Conservation (phyloP, 805 yeast species). For the Torulaspora delbrueckii region DNA sequence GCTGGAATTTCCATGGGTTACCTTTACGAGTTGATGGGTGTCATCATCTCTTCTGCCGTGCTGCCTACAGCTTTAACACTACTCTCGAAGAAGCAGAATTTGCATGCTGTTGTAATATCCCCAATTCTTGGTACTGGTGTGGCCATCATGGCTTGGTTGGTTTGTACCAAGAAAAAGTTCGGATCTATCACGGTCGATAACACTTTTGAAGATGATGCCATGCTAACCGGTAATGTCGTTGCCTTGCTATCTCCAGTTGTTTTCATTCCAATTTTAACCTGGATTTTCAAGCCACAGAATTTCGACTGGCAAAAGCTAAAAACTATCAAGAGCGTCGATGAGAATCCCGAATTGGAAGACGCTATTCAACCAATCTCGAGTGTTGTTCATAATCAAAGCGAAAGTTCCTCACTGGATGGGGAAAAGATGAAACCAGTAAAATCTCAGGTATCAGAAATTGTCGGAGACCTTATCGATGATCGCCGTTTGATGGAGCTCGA, state of each 20-base stretch:
- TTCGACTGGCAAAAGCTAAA: conserved; percentile 68
- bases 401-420: conserved; percentile 5
- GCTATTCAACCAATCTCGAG: conserved; percentile 5
- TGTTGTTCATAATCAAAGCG: conserved; percentile 7
- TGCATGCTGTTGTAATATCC: conserved; percentile 62
- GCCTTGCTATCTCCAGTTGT: conserved; percentile 71
- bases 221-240: conserved; percentile 85
- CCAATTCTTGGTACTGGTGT: conserved; percentile 74
- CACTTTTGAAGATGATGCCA: conserved; percentile 81
- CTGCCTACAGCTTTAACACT: conserved; percentile 66
- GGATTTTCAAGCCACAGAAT: conserved; percentile 59
- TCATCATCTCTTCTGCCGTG: conserved; percentile 82
- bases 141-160: conserved; percentile 69
- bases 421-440: conserved; percentile 7
- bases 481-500: conserved; percentile 3
- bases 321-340: conserved; percentile 61
- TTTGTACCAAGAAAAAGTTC: conserved; percentile 42
- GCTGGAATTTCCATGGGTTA: conserved; percentile 85
- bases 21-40: conserved; percentile 83
- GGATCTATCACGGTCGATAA: conserved; percentile 44
- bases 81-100: conserved; percentile 60
- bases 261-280: conserved; percentile 61
- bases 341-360: conserved; percentile 53
- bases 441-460: conserved; percentile 3
- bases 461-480: background rate